These are phyloP conservation scores for Torrubiellomyces zombiae DNA, from an alignment of 2,329 filamentous ascomycete genomes.

Conservation along the genomic window DNA sequence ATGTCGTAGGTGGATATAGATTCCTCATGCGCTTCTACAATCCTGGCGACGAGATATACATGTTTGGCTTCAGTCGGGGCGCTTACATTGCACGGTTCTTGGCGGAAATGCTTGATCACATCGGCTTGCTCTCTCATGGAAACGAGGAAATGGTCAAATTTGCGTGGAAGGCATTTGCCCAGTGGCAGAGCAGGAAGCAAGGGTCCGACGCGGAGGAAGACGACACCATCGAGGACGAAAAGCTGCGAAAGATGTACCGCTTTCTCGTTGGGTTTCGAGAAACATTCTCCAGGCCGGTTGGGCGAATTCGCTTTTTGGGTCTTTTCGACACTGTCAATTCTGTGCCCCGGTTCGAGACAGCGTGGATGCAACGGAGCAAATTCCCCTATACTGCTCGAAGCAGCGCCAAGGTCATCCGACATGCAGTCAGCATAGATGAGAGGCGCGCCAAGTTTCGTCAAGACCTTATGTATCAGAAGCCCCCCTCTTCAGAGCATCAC, in stretches of 20 bases:
- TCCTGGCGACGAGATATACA: slow-evolving; percentile 47
- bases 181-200: slow-evolving; percentile 49
- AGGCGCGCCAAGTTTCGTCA: slow-evolving; percentile 56
- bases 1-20: slow-evolving; percentile 70
- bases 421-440: slow-evolving; percentile 57
- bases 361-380: slow-evolving; percentile 64
- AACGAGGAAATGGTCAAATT: slow-evolving; percentile 78
- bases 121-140: slow-evolving; percentile 62
- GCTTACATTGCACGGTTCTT: slow-evolving; percentile 60
- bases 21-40: slow-evolving; percentile 62
- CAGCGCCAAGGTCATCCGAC: slow-evolving; percentile 44
- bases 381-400: slow-evolving; percentile 51
- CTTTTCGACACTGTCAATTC: slow-evolving; percentile 74
- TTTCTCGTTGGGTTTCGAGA: slow-evolving; percentile 70
- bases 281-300: slow-evolving; percentile 62
- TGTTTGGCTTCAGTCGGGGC: slow-evolving; percentile 60
- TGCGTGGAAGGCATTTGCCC: slow-evolving; percentile 66
- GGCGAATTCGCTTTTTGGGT: slow-evolving; percentile 58
- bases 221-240: slow-evolving; percentile 12
- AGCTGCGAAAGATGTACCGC: slow-evolving; percentile 40
- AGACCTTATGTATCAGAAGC: slow-evolving; percentile 44
- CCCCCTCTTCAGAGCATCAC: slow-evolving; percentile 5
- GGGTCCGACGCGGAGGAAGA: slow-evolving; percentile 24
- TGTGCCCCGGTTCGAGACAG: slow-evolving; percentile 58
- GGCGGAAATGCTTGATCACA: slow-evolving; percentile 71